Evolutionary conservation across 768 basidiomycete genomes (phyloP).

Genomic region (Lactifluus echinatus): DNA sequence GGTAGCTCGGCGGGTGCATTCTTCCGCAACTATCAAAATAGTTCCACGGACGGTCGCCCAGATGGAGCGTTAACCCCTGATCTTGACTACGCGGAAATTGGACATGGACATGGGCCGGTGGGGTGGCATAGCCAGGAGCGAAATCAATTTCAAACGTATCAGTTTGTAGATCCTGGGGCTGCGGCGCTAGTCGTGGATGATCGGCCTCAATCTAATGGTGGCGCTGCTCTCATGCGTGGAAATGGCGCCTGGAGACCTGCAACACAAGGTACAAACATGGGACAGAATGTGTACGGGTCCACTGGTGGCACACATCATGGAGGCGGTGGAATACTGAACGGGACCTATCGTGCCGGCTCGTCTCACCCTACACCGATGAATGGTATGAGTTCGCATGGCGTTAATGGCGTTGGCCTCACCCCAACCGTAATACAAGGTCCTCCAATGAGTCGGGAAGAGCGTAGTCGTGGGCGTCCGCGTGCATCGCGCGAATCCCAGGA

Average conservation of each 20-base stretch:
- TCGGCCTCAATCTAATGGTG: background rate
- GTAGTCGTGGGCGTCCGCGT: conserved; percentile 14
- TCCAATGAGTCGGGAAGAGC: conserved; percentile 13
- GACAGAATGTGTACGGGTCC: background rate
- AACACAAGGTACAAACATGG: background rate
- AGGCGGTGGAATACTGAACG: conserved; percentile 1
- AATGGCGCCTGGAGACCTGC: background rate
- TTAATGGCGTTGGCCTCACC: conserved; percentile 1
- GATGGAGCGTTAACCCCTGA: conserved; percentile 60
- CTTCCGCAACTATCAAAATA: conserved; percentile 45
- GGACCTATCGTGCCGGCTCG: background rate
- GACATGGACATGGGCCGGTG: conserved; percentile 52
- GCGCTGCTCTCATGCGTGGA: background rate
- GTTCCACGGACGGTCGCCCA: conserved; percentile 27
- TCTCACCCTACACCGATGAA: background rate
- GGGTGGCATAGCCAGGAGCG: conserved; percentile 11
- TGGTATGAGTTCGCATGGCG: background rate
- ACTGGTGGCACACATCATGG: background rate
- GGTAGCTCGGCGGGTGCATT: conserved; percentile 47
- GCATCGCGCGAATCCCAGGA: conserved; percentile 6
- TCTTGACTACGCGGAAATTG: conserved; percentile 67
- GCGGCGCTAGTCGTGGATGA: background rate
- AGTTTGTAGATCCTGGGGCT: background rate
- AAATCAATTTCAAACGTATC: conserved; percentile 1
- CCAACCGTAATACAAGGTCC: background rate